Conservation (phyloP, 306 rosid species). For the Gynostemma pentaphyllum region DNA sequence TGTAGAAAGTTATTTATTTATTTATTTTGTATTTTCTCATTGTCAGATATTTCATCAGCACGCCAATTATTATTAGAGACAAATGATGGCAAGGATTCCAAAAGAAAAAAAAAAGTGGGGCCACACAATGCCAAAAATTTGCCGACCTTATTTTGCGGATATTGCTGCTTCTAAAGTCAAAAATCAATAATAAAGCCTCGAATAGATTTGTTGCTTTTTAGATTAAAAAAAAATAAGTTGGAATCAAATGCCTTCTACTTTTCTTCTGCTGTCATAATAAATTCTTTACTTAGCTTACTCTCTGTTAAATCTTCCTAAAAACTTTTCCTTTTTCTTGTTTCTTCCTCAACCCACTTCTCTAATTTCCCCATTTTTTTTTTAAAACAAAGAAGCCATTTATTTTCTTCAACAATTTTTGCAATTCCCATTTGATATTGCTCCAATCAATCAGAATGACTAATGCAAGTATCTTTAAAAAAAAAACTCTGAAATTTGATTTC, state of each 20-base stretch:
- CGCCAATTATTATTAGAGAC: too few species aligned
- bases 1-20: too few species aligned
- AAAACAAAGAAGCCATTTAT: not conserved
- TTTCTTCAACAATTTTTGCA: not conserved
- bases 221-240: too few species aligned
- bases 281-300: not conserved
- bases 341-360: not conserved
- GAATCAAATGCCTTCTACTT: slow-evolving; percentile 2
- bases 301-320: not conserved
- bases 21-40: too few species aligned
- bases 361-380: too few species aligned
- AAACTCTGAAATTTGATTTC: not conserved
- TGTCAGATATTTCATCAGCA: too few species aligned
- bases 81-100: too few species aligned
- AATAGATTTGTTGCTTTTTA: too few species aligned
- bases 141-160: too few species aligned
- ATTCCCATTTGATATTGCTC: too few species aligned
- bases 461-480: not conserved
- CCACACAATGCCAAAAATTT: too few species aligned
- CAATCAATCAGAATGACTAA: slow-evolving; percentile 3
- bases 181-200: not conserved
- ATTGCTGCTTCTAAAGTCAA: not conserved
- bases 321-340: not conserved
- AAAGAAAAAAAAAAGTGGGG: too few species aligned
- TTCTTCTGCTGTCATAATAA: not conserved